Percentiles rank a stretch among this genome's conserved stretches.
Evolutionary conservation across 108 stramenopile genomes (phyloP).

Genomic region (Nitzschia sp.): DNA sequence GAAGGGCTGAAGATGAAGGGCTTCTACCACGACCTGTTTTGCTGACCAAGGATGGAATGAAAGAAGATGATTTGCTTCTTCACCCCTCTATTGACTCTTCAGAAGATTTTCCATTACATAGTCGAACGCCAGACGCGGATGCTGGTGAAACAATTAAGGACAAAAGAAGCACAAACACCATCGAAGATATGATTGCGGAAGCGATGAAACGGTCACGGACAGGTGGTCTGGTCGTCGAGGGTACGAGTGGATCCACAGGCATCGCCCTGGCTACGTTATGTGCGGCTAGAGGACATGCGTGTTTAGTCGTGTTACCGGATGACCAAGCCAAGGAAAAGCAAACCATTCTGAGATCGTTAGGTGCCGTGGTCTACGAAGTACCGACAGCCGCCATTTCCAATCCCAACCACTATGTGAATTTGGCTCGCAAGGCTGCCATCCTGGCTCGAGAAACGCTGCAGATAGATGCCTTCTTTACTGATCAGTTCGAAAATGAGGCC

Average conservation of each 20-base stretch:
- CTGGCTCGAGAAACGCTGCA: constrained; percentile 27
- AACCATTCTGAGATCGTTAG: constrained; percentile 64
- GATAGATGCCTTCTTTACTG: constrained; percentile 83
- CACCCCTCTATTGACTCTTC: constrained; percentile 13
- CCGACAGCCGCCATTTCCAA: constrained; percentile 88
- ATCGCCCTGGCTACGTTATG: constrained; percentile 89
- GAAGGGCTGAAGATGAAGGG: constrained; percentile 62
- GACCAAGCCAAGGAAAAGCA: constrained; percentile 92
- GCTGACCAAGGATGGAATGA: not conserved
- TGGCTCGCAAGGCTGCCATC: constrained; percentile 59
- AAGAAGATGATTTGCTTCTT: constrained; percentile 17
- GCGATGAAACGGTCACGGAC: constrained; percentile 57
- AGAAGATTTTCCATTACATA: not conserved
- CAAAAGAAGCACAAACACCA: not conserved
- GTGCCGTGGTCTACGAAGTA: constrained; percentile 85
- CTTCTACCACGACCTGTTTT: constrained; percentile 49
- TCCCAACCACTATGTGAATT: constrained; percentile 95
- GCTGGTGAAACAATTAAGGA: constrained; percentile 27
- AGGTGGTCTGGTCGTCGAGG: constrained; percentile 91
- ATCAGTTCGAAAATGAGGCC: constrained; percentile 94
- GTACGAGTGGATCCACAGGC: constrained; percentile 96
- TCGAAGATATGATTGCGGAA: constrained; percentile 24
- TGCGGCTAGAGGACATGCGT: constrained; percentile 79
- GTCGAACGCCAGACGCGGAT: not conserved
- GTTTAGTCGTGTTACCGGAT: constrained; percentile 93